phyloP scores from a whole-genome alignment of 352 stramenopile species.

The Phytophthora niederhauseri region DNA sequence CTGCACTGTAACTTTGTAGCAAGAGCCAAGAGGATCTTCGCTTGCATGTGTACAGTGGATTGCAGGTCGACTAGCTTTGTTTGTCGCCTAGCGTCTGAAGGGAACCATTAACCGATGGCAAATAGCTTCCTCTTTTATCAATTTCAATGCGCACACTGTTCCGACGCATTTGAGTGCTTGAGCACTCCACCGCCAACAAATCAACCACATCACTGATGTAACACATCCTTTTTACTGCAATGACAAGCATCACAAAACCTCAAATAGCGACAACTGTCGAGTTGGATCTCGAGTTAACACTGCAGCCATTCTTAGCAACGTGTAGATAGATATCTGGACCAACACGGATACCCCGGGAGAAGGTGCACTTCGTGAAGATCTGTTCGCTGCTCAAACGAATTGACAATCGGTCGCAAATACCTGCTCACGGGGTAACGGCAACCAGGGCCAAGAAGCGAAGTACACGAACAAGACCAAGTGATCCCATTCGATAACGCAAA shows the following conservation, averaged over 20 bases:
- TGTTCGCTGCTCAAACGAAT: neutral
- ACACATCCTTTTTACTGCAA: neutral
- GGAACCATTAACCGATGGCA: conserved; percentile 30
- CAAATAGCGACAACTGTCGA: no score
- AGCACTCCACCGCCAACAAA: no score
- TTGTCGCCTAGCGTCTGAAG: conserved; percentile 33
- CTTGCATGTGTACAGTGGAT: conserved; percentile 12
- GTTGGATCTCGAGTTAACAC: no score
- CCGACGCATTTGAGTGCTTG: no score
- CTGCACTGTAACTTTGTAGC: conserved; percentile 4
- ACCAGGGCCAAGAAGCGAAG: conserved; percentile 3
- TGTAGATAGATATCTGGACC: no score
- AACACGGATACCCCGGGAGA: no score
- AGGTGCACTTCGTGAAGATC: neutral
- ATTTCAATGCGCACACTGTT: no score
- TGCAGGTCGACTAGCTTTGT: conserved; percentile 17
- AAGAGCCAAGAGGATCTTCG: conserved; percentile 11
- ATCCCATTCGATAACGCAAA: conserved; percentile 17
- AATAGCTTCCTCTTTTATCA: conserved; percentile 33
- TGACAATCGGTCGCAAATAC: neutral
- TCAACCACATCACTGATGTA: no score
- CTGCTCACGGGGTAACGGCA: neutral
- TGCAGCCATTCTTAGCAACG: no score
- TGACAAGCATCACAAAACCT: no score
- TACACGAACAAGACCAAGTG: conserved; percentile 16